Percentiles rank a stretch among this genome's conserved stretches.
Conservation (phyloP, 306 rosid genomes). For the Mucuna pruriens region DNA sequence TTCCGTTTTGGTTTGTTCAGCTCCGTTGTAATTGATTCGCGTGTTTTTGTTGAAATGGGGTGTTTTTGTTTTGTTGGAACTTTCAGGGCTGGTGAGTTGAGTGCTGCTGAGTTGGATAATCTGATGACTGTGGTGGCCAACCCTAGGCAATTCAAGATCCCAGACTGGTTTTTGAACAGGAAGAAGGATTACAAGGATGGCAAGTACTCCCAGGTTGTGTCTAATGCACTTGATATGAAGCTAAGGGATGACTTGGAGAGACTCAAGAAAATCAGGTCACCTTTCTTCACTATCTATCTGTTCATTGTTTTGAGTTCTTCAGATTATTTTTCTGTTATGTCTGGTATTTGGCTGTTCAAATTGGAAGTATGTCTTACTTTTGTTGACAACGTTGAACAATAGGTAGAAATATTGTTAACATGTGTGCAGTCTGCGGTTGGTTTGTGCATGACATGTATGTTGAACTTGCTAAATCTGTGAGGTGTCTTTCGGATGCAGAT, state of each 20-base stretch:
- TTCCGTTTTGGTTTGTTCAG: not conserved
- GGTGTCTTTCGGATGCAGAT: not conserved
- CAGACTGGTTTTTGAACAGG: conserved; percentile 61
- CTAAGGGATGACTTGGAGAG: conserved; percentile 62
- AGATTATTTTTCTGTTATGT: not conserved
- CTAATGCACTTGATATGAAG: conserved; percentile 58
- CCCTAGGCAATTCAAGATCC: conserved; percentile 59
- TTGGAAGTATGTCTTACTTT: not conserved
- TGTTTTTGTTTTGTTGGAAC: not conserved
- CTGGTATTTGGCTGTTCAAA: not conserved
- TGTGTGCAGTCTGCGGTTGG: not conserved
- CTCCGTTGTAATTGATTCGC: not conserved
- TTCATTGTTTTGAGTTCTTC: not conserved
- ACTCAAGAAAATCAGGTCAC: conserved; percentile 60
- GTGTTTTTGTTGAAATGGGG: not conserved
- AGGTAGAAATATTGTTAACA: not conserved
- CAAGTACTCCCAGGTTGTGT: conserved; percentile 56
- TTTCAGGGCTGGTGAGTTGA: conserved; percentile 58
- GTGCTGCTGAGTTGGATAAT: conserved; percentile 61
- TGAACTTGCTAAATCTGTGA: not conserved
- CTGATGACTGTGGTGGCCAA: conserved; percentile 57
- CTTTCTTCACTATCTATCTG: not conserved
- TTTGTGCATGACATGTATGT: not conserved
- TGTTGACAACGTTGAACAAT: not conserved
- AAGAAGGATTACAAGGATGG: conserved; percentile 71